These are phyloP conservation scores for Phytophthora hybrid DNA, from an alignment of 352 stramenopile genomes.

Conservation along the genomic window DNA sequence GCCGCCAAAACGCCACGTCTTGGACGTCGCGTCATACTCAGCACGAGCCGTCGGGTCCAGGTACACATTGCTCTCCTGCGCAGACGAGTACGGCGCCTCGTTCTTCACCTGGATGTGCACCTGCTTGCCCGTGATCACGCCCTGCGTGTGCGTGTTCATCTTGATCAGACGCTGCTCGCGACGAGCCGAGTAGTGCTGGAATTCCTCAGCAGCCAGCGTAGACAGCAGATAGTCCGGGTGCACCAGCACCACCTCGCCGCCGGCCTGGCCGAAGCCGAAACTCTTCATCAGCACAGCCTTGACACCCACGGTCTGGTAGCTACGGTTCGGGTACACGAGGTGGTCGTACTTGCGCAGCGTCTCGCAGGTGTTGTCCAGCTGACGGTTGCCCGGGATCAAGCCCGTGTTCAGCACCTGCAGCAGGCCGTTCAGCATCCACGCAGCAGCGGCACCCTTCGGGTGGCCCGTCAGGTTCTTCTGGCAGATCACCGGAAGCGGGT, in stretches of 20 bases:
- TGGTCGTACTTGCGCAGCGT: slow-evolving; percentile 79
- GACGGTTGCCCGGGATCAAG: slow-evolving; percentile 82
- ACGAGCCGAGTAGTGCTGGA: slow-evolving; percentile 66
- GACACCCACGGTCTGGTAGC: slow-evolving; percentile 77
- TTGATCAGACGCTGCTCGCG: slow-evolving; percentile 68
- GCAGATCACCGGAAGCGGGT: slow-evolving; percentile 78
- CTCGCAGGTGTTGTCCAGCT: slow-evolving; percentile 83
- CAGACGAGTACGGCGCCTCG: slow-evolving; percentile 77
- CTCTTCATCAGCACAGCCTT: slow-evolving; percentile 87
- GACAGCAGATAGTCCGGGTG: slow-evolving; percentile 80
- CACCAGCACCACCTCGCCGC: slow-evolving; percentile 77
- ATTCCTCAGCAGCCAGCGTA: slow-evolving; percentile 53
- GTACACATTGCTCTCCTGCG: slow-evolving; percentile 88
- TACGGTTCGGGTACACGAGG: slow-evolving; percentile 86
- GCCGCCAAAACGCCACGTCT: slow-evolving; percentile 80
- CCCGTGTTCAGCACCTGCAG: slow-evolving; percentile 83
- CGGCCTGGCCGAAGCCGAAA: slow-evolving; percentile 86
- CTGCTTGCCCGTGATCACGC: slow-evolving; percentile 79
- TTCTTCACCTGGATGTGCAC: slow-evolving; percentile 86
- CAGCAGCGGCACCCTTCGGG: slow-evolving; percentile 81
- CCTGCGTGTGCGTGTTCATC: slow-evolving; percentile 83
- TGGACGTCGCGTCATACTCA: slow-evolving; percentile 66
- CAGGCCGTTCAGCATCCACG: slow-evolving; percentile 88
- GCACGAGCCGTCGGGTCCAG: slow-evolving; percentile 84
- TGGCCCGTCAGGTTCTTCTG: slow-evolving; percentile 89